These are phyloP conservation scores for Galerina marginata DNA, from an alignment of 768 basidiomycete genomes.

Conservation along the genomic window DNA sequence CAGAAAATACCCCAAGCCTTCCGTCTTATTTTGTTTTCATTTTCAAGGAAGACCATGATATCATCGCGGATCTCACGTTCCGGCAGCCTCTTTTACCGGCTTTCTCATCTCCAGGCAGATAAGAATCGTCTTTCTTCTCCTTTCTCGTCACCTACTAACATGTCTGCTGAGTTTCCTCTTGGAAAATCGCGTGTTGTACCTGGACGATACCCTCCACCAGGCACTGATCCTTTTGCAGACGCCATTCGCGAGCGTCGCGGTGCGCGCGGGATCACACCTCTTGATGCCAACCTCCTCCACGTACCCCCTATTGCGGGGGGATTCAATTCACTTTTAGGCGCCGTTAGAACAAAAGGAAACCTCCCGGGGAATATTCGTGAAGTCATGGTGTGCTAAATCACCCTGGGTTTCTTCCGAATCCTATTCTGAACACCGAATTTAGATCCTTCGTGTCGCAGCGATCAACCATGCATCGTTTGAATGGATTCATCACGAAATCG, in stretches of 20 bases:
- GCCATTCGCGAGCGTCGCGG: slow-evolving; percentile 55
- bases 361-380: slow-evolving; percentile 55
- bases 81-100: too few species aligned
- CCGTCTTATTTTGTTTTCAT: too few species aligned
- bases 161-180: slow-evolving; percentile 12
- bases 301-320: slow-evolving; percentile 54
- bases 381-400: slow-evolving; percentile 46
- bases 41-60: too few species aligned
- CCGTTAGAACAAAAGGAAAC: slow-evolving; percentile 51
- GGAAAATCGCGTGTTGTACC: slow-evolving; percentile 46
- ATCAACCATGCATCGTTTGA: slow-evolving; percentile 56
- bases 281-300: slow-evolving; percentile 56
- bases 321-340: slow-evolving; percentile 56
- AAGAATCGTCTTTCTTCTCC: neutral
- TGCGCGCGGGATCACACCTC: slow-evolving; percentile 50
- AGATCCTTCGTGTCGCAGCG: slow-evolving; percentile 59
- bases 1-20: too few species aligned
- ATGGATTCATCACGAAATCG: slow-evolving; percentile 62
- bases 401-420: neutral
- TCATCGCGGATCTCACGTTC: too few species aligned
- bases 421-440: neutral
- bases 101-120: neutral
- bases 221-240: slow-evolving; percentile 50
- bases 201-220: slow-evolving; percentile 49
- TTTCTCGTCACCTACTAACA: slow-evolving; percentile 2